phyloP scores from a whole-genome alignment of 805 yeast genomes.

The Priceomyces castillae region DNA sequence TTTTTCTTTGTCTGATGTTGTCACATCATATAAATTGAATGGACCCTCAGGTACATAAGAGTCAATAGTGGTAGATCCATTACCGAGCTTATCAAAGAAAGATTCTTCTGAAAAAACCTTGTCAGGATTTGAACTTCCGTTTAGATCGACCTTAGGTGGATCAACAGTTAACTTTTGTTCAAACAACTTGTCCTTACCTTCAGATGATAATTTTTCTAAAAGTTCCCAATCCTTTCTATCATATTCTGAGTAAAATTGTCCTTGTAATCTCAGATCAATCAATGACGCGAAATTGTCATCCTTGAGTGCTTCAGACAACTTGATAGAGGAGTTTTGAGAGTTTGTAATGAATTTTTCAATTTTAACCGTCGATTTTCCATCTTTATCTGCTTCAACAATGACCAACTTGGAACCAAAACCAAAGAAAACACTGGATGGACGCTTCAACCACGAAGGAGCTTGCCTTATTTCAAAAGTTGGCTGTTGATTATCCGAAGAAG shows the following conservation, averaged over 20 bases:
- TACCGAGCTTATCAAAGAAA: slow-evolving; percentile 39
- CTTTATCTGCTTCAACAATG: slow-evolving; percentile 42
- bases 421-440: slow-evolving; percentile 73
- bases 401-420: slow-evolving; percentile 94
- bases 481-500: slow-evolving; percentile 65
- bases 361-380: slow-evolving; percentile 39
- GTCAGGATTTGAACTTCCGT: slow-evolving; percentile 7
- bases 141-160: slow-evolving; percentile 7
- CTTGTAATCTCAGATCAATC: slow-evolving; percentile 51
- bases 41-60: slow-evolving; percentile 51
- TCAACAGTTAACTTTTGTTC: slow-evolving; percentile 18
- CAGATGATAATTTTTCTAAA: slow-evolving; percentile 48
- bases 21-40: slow-evolving; percentile 40
- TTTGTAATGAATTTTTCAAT: slow-evolving; percentile 43
- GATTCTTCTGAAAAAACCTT: slow-evolving; percentile 22
- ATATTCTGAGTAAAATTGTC: slow-evolving; percentile 30
- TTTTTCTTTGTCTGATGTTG: slow-evolving; percentile 42
- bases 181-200: slow-evolving; percentile 52
- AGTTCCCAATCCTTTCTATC: slow-evolving; percentile 66
- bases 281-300: slow-evolving; percentile 52
- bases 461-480: slow-evolving; percentile 70
- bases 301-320: slow-evolving; percentile 57
- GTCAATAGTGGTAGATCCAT: slow-evolving; percentile 13
- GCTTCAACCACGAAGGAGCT: slow-evolving; percentile 86
- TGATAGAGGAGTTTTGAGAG: slow-evolving; percentile 32